A percentile compares a stretch with the other conserved stretches of the same genome.
phyloP scores from a whole-genome alignment of 768 basidiomycete genomes.

The Austroboletus eburneus region DNA sequence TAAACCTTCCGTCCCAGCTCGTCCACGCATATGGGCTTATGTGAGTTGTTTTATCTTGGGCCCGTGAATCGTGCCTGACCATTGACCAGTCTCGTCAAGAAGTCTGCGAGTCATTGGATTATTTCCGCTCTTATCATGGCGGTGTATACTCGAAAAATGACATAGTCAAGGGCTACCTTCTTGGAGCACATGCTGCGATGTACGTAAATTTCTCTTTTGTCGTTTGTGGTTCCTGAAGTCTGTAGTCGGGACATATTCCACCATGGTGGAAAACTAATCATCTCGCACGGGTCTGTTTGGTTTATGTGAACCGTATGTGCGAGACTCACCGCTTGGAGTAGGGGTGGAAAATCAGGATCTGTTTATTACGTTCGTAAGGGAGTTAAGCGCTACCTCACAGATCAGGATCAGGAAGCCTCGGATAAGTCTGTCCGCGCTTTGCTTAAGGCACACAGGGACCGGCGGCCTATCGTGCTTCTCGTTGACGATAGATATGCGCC shows the following conservation, averaged over 20 bases:
- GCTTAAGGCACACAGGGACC: constrained; percentile 49
- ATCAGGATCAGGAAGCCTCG: constrained; percentile 62
- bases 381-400: constrained; percentile 36
- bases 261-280: constrained; percentile 63
- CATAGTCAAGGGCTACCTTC: constrained; percentile 68
- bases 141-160: constrained; percentile 68
- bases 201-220: constrained; percentile 27
- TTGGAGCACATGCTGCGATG: constrained; percentile 68
- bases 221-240: constrained; percentile 10
- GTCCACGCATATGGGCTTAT: constrained; percentile 44
- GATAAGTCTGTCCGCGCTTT: constrained; percentile 72
- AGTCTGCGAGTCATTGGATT: constrained; percentile 74
- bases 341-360: constrained; percentile 69
- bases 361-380: constrained; percentile 39
- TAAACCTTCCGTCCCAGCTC: constrained; percentile 24
- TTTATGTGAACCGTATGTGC: background rate
- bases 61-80: background rate
- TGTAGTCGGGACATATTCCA: constrained; percentile 65
- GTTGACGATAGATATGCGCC: constrained; percentile 69
- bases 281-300: constrained; percentile 73
- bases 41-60: constrained; percentile 25
- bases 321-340: constrained; percentile 22
- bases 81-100: constrained; percentile 69
- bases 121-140: constrained; percentile 67
- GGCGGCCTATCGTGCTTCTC: constrained; percentile 62